phyloP scores from a whole-genome alignment of 2,329 filamentous ascomycete species.

The Aspergillus pseudotamarii region DNA sequence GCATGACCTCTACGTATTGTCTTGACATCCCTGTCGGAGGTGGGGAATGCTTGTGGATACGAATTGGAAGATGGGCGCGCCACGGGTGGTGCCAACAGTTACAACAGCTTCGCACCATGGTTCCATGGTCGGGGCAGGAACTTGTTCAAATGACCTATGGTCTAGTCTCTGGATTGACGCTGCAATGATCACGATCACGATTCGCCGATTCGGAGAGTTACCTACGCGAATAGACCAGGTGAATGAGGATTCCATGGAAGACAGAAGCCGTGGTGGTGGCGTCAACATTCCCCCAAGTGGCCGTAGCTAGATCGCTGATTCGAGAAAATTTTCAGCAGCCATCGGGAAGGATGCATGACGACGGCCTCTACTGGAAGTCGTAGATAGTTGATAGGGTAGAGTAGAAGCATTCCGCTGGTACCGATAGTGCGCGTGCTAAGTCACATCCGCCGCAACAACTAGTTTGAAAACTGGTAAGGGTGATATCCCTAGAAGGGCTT shows the following conservation, averaged over 20 bases:
- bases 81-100: not conserved
- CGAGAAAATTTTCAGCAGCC: not conserved
- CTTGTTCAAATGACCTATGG: not conserved
- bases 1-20: not conserved
- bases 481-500: not conserved
- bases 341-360: no score
- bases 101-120: not conserved
- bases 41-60: not conserved
- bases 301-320: not conserved
- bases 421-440: not conserved
- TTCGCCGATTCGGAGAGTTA: not conserved
- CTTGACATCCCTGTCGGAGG: not conserved
- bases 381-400: not conserved
- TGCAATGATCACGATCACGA: not conserved
- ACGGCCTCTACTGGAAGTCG: no score
- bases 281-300: not conserved
- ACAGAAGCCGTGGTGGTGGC: not conserved
- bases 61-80: not conserved
- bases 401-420: not conserved
- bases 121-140: not conserved
- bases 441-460: not conserved
- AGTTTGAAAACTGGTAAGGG: not conserved
- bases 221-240: not conserved
- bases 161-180: not conserved
- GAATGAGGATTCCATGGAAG: not conserved